Percentiles rank a stretch among this genome's conserved stretches.
These are phyloP conservation scores for Wallacemonas sp. DNA, from an alignment of 208 protist species.

Conservation along the genomic window DNA sequence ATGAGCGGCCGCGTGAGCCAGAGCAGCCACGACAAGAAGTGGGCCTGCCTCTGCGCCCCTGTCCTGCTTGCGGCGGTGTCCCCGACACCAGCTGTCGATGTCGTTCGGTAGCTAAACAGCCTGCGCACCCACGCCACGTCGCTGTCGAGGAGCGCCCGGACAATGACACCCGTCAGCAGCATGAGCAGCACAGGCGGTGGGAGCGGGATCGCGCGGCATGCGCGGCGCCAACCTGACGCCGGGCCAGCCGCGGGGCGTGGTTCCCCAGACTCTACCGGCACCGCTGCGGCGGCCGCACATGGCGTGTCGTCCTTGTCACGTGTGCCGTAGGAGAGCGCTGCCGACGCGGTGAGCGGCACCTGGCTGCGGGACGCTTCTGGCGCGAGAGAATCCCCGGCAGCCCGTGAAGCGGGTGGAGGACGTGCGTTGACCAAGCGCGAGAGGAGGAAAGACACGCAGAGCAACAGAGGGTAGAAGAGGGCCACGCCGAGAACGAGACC, in stretches of 20 bases:
- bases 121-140: not conserved
- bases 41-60: not conserved
- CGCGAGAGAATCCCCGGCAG: too few species aligned
- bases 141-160: conserved; percentile 11
- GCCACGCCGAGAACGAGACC: not conserved
- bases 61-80: not conserved
- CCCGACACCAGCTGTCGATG: not conserved
- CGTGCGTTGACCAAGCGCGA: not conserved
- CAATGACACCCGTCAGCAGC: conserved; percentile 12
- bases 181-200: conserved; percentile 20
- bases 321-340: not conserved
- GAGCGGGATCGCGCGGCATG: not conserved
- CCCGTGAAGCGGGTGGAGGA: not conserved
- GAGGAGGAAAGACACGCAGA: not conserved
- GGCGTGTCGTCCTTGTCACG: not conserved
- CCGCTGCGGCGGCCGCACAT: not conserved
- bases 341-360: too few species aligned
- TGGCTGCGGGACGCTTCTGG: too few species aligned
- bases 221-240: not conserved
- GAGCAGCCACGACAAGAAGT: not conserved
- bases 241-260: too few species aligned
- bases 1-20: conserved; percentile 7
- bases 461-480: not conserved
- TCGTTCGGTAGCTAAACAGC: not conserved
- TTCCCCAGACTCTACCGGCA: too few species aligned